Evolutionary conservation across 352 stramenopile species (phyloP), one percentile per base, ranked within the genome.

Genomic region (Elongisporangium senticosum): DNA sequence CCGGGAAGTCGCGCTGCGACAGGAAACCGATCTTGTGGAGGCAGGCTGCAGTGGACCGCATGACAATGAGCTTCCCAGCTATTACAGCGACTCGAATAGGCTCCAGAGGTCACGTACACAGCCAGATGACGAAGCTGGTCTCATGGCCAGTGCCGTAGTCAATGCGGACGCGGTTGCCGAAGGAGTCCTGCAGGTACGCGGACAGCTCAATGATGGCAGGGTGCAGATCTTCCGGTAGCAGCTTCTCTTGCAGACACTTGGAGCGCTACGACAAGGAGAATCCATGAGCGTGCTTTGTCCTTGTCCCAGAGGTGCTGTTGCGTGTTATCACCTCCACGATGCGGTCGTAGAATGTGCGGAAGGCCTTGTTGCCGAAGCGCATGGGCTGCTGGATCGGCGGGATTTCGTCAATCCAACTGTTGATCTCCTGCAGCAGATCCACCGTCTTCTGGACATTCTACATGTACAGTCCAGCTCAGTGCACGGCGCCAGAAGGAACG

Each of bases 141-240:
- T 99, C 97, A 69, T 99, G 97, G 37, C 97, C 97, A 11, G 97
- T 99, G 50, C 97, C 97, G 76, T 99, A 99, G 79, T 99, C 97
- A 54, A 99, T 97, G 50, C 97, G 83, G 52, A 94, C 90, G 37
- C 86, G 82, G 84, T 99, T 98, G 24, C 97, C 97, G 75, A 99
- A 99, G 1, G 87, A 93, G 67, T 97, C 90, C 65, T 95, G 83
- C 22, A 99, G 75, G 74, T 99, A 99, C 17, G 89, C 79, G 20
- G 79, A 76, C 17, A 99, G 69, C 79, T 99, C 97, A 23, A 93
- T 63, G 50, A 96, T 87, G 19, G 88, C 78, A 3, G 61, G 71
- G 63, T 86, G 80, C 7, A 83, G 24, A 4, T 79, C 71, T 26
- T 77, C 58, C n/a, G 77, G 78, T 2, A 93, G 62, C 56, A 93